Percentiles rank a stretch among this genome's conserved stretches.
Evolutionary conservation across 2,329 filamentous ascomycete species (phyloP).

Genomic region (Diaporthe caulivora): DNA sequence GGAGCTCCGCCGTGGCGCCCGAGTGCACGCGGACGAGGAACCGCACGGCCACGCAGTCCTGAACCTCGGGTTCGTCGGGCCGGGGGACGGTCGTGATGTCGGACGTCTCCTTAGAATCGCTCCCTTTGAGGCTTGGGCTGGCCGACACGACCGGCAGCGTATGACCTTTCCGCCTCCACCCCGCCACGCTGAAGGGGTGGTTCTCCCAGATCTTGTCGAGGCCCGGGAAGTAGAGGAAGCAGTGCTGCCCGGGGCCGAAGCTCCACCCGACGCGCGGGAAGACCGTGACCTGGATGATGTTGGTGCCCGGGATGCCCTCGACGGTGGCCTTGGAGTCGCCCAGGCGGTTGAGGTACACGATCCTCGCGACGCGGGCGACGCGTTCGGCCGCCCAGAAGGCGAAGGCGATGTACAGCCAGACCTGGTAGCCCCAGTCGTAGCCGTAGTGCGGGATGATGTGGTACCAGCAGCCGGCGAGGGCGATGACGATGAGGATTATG

Average conservation of each 20-base stretch:
- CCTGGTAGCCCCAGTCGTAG: conserved; percentile 22
- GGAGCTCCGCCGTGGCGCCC: not conserved
- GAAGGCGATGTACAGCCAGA: conserved; percentile 18
- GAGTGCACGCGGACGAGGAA: conserved; percentile 24
- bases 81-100: not conserved
- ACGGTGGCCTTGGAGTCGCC: conserved; percentile 13
- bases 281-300: conserved; percentile 57
- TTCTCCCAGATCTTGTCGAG: conserved; percentile 57
- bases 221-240: conserved; percentile 46
- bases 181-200: conserved; percentile 62
- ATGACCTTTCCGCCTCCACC: conserved; percentile 20
- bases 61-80: conserved; percentile 13
- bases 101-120: not conserved
- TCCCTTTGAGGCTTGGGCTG: not conserved
- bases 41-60: conserved; percentile 15
- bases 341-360: not conserved
- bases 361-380: conserved; percentile 37
- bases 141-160: conserved; percentile 3
- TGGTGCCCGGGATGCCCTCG: conserved; percentile 44
- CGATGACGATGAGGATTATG: conserved; percentile 63
- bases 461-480: conserved; percentile 52
- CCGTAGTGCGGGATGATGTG: conserved; percentile 20
- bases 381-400: conserved; percentile 64
- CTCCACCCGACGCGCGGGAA: conserved; percentile 22
- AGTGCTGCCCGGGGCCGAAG: conserved; percentile 6